Evolutionary conservation across 2,329 filamentous ascomycete species (phyloP).

Genomic region (Cercospora sp.): DNA sequence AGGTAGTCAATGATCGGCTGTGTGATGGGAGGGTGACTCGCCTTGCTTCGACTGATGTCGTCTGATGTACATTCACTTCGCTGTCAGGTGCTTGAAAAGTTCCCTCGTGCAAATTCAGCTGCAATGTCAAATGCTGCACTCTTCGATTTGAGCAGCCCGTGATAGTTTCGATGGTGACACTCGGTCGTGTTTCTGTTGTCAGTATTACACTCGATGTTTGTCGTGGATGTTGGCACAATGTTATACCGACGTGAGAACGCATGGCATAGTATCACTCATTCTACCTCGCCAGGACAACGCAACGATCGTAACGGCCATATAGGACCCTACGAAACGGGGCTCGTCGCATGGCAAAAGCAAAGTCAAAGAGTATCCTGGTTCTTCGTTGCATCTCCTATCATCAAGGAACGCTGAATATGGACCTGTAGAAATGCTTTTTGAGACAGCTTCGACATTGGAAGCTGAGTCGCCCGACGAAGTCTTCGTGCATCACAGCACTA

Average conservation of each 20-base stretch:
- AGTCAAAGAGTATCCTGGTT: background rate
- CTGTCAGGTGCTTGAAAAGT: background rate
- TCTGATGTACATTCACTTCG: background rate
- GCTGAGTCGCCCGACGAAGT: too few relatives aligned
- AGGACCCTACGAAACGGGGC: background rate
- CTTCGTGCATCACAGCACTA: background rate
- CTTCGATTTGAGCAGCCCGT: background rate
- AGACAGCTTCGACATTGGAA: too few relatives aligned
- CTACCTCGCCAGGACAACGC: constrained; percentile 1
- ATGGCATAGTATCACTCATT: background rate
- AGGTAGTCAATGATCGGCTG: background rate
- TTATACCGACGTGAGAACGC: background rate
- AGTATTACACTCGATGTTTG: background rate
- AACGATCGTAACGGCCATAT: background rate
- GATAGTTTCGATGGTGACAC: background rate
- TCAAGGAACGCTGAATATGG: background rate
- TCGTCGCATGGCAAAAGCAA: background rate
- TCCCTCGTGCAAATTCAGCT: background rate
- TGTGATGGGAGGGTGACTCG: background rate
- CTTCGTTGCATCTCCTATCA: background rate
- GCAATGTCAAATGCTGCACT: background rate
- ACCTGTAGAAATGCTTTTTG: too few relatives aligned
- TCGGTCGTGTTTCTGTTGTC: background rate
- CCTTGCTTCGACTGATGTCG: background rate
- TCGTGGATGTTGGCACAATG: background rate